phyloP scores from a whole-genome alignment of 306 rosid species.

The Vigna unguiculata region DNA sequence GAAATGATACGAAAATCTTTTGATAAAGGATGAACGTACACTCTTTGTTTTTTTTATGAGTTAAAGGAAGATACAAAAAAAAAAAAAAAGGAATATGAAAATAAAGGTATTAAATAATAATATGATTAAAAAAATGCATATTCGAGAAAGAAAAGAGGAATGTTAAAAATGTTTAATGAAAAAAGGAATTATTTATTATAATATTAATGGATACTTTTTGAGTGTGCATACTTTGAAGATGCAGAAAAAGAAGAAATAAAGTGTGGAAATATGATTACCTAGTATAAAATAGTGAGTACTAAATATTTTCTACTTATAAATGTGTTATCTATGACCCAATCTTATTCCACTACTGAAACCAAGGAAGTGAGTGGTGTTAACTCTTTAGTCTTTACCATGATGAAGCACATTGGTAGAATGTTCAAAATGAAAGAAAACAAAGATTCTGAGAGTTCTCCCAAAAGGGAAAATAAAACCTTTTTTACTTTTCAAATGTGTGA shows the following conservation, averaged over 20 bases:
- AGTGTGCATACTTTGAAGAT: too few species aligned
- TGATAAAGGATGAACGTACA: neutral
- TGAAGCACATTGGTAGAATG: neutral
- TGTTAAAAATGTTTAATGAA: too few species aligned
- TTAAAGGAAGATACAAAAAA: neutral
- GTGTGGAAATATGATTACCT: too few species aligned
- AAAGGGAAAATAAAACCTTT: neutral
- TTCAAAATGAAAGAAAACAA: neutral
- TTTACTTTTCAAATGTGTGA: neutral
- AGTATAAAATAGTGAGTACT: too few species aligned
- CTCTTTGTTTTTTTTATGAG: too few species aligned
- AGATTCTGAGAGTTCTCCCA: constrained; percentile 1
- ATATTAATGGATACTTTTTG: too few species aligned
- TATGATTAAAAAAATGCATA: too few species aligned
- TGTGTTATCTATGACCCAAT: neutral
- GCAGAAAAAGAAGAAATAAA: too few species aligned
- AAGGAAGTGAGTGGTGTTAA: neutral
- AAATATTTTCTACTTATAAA: neutral
- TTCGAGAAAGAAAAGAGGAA: too few species aligned
- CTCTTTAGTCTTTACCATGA: neutral
- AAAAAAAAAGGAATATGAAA: too few species aligned
- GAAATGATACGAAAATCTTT: neutral
- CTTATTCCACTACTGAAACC: neutral
- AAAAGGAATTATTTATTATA: too few species aligned
- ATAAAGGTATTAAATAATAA: too few species aligned